Percentiles rank a stretch among this genome's conserved stretches.
Evolutionary conservation across 192 early-diverging fungal genomes (phyloP).

Genomic region (Umbelopsis ramanniana): DNA sequence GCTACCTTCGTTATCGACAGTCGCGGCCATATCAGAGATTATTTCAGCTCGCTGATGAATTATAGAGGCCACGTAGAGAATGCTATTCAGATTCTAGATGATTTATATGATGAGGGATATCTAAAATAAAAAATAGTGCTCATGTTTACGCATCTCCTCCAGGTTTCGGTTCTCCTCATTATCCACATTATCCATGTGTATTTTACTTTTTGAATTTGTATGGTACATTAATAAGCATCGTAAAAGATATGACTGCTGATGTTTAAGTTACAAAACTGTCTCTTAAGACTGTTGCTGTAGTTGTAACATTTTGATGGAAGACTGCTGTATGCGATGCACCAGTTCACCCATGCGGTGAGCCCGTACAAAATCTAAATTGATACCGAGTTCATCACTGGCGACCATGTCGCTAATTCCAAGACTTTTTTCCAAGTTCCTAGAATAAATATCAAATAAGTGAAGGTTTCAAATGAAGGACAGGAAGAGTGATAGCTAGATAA

Average conservation of each 20-base stretch:
- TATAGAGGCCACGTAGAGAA: slow-evolving; percentile 26
- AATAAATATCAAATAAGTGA: neutral
- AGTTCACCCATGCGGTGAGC: slow-evolving; percentile 12
- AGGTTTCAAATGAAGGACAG: neutral
- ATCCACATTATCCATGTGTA: neutral
- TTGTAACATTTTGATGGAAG: neutral
- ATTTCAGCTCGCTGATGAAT: slow-evolving; percentile 30
- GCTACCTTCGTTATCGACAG: slow-evolving; percentile 32
- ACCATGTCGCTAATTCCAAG: slow-evolving; percentile 17
- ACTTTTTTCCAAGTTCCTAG: slow-evolving; percentile 22
- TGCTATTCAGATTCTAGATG: neutral
- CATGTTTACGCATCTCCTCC: neutral
- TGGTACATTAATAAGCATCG: slow-evolving; percentile 5
- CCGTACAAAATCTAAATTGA: slow-evolving; percentile 8
- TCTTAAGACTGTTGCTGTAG: neutral
- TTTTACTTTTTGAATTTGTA: slow-evolving; percentile 1
- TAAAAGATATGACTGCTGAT: neutral
- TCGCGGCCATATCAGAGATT: slow-evolving; percentile 22
- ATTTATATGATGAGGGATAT: neutral
- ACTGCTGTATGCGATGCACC: neutral
- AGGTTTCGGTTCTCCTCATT: neutral
- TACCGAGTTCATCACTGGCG: slow-evolving; percentile 5
- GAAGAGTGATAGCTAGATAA: neutral
- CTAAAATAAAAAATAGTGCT: neutral
- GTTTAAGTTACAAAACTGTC: neutral